Base-by-base conservation (phyloP, 257 asterid species). In the Schizonepeta tenuifolia region DNA sequence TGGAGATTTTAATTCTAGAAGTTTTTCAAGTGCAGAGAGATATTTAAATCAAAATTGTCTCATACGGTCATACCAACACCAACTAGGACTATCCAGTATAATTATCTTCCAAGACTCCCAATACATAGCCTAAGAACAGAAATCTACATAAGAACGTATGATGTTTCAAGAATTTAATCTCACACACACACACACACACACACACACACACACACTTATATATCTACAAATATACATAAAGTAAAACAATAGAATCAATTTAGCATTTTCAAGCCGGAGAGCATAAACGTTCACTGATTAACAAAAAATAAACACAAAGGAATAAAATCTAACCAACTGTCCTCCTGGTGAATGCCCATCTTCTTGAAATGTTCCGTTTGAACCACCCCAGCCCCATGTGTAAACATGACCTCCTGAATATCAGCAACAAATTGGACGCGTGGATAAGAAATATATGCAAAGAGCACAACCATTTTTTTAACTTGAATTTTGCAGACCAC, bases 311-410 rank as follows among this genome's bases (percentile, higher is more conserved):
- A 50, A 36, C 11, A 33, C 6, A 55, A 36, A 35, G 43, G 15
- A 61, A 53, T 20, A 47, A 60, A 69, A 50, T 69, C 90, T 73
- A 74, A 91, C 99, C 99, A 94, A 73, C 81, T 95, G 99, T 74
- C 98, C 99, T 31, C 99, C 98, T 40, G 99, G 95, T 79, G 99
- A 95, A 71, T 81, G 89, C 65, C 96, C 98, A 21, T 91, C 98
- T 57, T 83, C 97, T 64, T 81, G 78, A 78, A 95, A 95, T 43
- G 99, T 86, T 70, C 96, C 99, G 71, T 90, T 83, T 55, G 99
- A 95, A 70, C 99, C 99, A 82, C 99, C 97, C 99, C 99, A 88
- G 54, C 99, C 99, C 99, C 99, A 95, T 11, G 96, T 86, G 83
- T 95, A 92, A 18, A 90, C 77, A 14, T 76, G 73, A 76, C 89